A percentile compares a stretch with the other conserved stretches of the same genome.
Evolutionary conservation across 805 yeast species (phyloP).

Genomic region (Zygosaccharomyces pseudorouxii): DNA sequence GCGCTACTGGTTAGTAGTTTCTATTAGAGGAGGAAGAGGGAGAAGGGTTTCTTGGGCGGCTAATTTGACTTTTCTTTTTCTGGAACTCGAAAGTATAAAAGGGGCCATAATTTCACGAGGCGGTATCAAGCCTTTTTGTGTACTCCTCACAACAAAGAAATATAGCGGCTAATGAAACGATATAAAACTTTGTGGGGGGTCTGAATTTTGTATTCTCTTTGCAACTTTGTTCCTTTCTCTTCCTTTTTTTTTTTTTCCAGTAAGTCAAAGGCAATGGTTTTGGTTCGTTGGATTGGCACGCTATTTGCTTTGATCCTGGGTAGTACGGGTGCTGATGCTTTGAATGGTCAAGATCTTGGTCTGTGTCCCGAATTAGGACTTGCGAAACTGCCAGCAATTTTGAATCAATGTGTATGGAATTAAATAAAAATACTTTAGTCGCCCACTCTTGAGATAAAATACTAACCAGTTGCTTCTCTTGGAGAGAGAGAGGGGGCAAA

Average conservation of each 20-base stretch:
- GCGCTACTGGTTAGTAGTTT: background rate
- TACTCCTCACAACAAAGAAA: background rate
- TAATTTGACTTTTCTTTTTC: background rate
- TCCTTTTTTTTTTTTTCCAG: background rate
- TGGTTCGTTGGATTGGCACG: conserved; percentile 1
- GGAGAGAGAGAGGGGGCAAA: background rate
- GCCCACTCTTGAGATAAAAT: background rate
- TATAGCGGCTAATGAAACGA: background rate
- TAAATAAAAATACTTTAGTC: background rate
- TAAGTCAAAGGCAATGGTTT: background rate
- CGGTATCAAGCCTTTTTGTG: background rate
- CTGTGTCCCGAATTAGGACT: conserved; percentile 6
- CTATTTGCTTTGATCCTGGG: background rate
- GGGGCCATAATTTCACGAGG: background rate
- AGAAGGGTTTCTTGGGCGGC: background rate
- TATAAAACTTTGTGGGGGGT: background rate
- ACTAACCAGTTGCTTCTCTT: too few species aligned
- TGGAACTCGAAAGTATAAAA: background rate
- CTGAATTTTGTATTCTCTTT: background rate
- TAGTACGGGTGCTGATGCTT: background rate
- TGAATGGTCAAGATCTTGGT: background rate
- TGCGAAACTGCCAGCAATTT: background rate
- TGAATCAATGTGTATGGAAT: conserved; percentile 8
- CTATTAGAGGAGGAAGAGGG: background rate
- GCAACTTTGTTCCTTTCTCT: background rate